Evolutionary conservation across 192 early-diverging fungal genomes (phyloP).

Genomic region (Coemansia sp.): DNA sequence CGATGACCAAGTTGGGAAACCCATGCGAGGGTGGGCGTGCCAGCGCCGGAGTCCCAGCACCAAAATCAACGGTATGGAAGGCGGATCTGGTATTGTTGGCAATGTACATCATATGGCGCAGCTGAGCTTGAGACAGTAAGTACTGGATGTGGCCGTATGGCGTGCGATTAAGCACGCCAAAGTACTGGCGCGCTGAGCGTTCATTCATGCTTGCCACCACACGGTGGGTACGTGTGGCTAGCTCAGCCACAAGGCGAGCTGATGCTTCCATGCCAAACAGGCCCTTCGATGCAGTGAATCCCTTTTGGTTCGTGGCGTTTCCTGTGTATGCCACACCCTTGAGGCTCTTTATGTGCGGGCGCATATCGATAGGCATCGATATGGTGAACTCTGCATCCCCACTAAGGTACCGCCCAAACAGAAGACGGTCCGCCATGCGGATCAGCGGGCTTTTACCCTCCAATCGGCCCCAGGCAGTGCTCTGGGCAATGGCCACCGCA

Average conservation of each 20-base stretch:
- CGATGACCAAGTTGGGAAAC: constrained; percentile 1
- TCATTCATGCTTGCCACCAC: not conserved
- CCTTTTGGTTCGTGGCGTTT: not conserved
- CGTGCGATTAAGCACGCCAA: not conserved
- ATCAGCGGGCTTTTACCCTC: not conserved
- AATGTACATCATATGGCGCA: not conserved
- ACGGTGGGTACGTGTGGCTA: not conserved
- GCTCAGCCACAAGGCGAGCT: not conserved
- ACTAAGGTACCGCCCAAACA: not conserved
- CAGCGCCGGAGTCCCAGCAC: constrained; percentile 2
- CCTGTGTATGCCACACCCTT: not conserved
- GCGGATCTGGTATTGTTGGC: not conserved
- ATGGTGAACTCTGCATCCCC: not conserved
- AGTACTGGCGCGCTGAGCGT: not conserved
- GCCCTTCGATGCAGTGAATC: not conserved
- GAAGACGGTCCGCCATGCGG: not conserved
- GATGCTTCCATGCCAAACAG: not conserved
- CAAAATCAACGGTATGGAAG: constrained; percentile 5
- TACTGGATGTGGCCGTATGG: constrained; percentile 1
- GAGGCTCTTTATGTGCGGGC: not conserved
- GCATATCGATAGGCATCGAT: not conserved
- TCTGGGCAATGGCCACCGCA: not conserved
- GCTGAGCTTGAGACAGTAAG: not conserved
- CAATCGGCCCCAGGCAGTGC: not conserved
- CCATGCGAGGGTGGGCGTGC: not conserved